Evolutionary conservation across 2,329 filamentous ascomycete genomes (phyloP), one percentile per base, ranked within the genome.

Genomic region (Sporothrix phasma): DNA sequence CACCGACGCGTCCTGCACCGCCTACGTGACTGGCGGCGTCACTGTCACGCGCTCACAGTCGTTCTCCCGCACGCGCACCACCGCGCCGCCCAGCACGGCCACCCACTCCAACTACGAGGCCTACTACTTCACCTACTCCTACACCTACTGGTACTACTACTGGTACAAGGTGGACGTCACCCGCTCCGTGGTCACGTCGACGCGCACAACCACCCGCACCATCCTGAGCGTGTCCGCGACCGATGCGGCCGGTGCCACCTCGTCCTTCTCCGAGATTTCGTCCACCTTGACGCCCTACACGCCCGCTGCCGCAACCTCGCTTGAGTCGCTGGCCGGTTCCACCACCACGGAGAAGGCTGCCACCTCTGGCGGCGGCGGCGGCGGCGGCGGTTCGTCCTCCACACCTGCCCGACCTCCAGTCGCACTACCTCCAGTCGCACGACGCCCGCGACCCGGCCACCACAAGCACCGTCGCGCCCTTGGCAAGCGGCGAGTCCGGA

Each of bases 131-230:
- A 70, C 69, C 19, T 56, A 68, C 24, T 69, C 67, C 34, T 70
- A 67, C 66, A 68, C 63, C 34, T 71, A 70, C 65, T 70, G 67
- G 46, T 71, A 68, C 60, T 71, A 72, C 66, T 71, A 67, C 67
- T 69, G 65, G 61, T 69, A 67, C 67, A 59, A 24, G n/a, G 51
- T 66, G 34, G 62, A 67, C 22, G 68, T 68, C 43, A 65, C 67
- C 11, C 66, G 64, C 45, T 69, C 65, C 8, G 59, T 69, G 46
- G 69, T 71, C 29, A 71, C 70, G 2, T 70, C 66, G 10, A 61
- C 60, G 7, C 61, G 49, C 24, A 63, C 51, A 29, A 67, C 66
- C 3, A 66, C 64, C 3, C 61, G 17, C 60, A 69, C 45, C 56
- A 64, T 59, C 17, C 61, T 69, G 47, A 69, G 54, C 43, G 65